Percentiles rank a stretch among this genome's conserved stretches.
Evolutionary conservation across 2,329 filamentous ascomycete species (phyloP).

Genomic region (Byssoonygena ceratinophila): DNA sequence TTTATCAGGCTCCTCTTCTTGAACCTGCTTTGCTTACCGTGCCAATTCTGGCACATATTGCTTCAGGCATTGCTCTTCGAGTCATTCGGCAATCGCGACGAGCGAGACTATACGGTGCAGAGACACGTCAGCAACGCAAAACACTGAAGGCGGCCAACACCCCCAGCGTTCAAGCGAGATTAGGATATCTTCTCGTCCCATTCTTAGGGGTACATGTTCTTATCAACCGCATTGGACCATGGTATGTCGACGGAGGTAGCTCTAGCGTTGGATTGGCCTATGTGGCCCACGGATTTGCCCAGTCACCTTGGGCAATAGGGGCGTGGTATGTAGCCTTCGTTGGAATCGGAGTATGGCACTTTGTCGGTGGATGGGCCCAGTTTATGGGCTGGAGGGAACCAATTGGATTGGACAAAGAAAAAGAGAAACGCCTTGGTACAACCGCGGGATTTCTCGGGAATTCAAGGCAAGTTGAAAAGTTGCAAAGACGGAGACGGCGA

Average conservation of each 20-base stretch:
- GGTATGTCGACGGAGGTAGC: conserved; percentile 68
- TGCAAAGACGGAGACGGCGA: conserved; percentile 48
- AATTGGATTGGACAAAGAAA: conserved; percentile 21
- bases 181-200: conserved; percentile 60
- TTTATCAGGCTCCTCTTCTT: conserved; percentile 74
- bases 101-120: conserved; percentile 63
- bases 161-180: conserved; percentile 56
- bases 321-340: conserved; percentile 60
- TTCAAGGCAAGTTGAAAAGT: conserved; percentile 43
- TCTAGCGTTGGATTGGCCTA: conserved; percentile 77
- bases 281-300: conserved; percentile 73
- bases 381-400: conserved; percentile 55
- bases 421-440: conserved; percentile 22
- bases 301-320: conserved; percentile 56
- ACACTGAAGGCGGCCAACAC: conserved; percentile 38
- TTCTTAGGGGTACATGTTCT: conserved; percentile 61
- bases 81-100: conserved; percentile 63
- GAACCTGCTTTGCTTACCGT: conserved; percentile 71
- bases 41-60: conserved; percentile 64
- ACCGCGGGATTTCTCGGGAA: conserved; percentile 27
- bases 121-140: conserved; percentile 43
- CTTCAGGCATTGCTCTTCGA: conserved; percentile 65
- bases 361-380: conserved; percentile 74
- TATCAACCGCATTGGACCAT: conserved; percentile 64
- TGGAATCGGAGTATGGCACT: conserved; percentile 59